Percentiles rank a stretch among this genome's conserved stretches.
phyloP scores from a whole-genome alignment of 1,284 basidiomycete genomes.

The Rhizopogon parksii region DNA sequence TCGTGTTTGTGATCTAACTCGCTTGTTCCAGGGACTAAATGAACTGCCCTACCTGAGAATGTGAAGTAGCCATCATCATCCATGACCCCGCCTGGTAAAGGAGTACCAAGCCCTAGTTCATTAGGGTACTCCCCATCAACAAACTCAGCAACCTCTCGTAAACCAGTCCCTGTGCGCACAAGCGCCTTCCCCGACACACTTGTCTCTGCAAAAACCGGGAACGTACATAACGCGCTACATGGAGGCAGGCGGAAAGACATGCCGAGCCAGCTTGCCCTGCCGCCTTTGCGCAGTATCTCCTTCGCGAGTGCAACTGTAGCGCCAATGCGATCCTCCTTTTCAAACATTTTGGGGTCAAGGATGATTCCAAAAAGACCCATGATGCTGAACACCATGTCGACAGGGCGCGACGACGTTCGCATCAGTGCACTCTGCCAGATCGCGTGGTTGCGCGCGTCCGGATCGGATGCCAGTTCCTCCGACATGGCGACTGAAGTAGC shows the following conservation, averaged over 20 bases:
- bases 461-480: background rate
- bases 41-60: background rate
- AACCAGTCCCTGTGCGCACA: slow-evolving; percentile 3
- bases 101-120: background rate
- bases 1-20: too few species aligned
- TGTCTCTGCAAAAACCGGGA: slow-evolving; percentile 20
- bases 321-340: slow-evolving; percentile 15
- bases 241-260: slow-evolving; percentile 8
- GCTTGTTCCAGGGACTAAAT: background rate
- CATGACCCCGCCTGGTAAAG: slow-evolving; percentile 6
- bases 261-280: slow-evolving; percentile 19
- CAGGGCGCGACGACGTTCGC: slow-evolving; percentile 21
- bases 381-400: slow-evolving; percentile 27
- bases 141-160: slow-evolving; percentile 4
- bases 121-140: slow-evolving; percentile 10
- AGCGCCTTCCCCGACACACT: slow-evolving; percentile 14
- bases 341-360: slow-evolving; percentile 14
- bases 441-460: slow-evolving; percentile 4
- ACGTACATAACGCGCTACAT: slow-evolving; percentile 14
- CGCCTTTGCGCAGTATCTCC: slow-evolving; percentile 16
- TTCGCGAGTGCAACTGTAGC: slow-evolving; percentile 20
- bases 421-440: slow-evolving; percentile 20
- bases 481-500: slow-evolving; percentile 12
- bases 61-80: slow-evolving; percentile 9
- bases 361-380: slow-evolving; percentile 24